These are phyloP conservation scores for Zopfochytrium polystomum DNA, from an alignment of 371 early-diverging fungal genomes.

Conservation along the genomic window DNA sequence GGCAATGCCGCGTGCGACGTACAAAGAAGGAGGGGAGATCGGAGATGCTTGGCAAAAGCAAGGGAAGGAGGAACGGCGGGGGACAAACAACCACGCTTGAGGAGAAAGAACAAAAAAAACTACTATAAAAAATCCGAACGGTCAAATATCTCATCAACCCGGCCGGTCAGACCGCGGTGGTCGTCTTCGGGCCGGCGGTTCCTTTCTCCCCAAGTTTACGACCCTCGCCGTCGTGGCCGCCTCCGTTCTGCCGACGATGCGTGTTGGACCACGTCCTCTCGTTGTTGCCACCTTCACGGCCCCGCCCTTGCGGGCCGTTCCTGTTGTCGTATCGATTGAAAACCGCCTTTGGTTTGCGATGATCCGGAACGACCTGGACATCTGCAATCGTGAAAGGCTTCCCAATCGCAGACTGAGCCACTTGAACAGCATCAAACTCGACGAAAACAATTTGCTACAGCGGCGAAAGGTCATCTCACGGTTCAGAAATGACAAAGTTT, in stretches of 20 bases:
- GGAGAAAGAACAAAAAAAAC: no score
- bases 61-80: no score
- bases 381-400: slow-evolving; percentile 39
- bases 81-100: no score
- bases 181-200: no score
- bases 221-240: not conserved
- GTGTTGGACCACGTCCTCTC: not conserved
- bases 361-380: slow-evolving; percentile 31
- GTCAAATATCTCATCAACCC: no score
- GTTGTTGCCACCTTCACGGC: not conserved
- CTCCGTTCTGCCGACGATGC: not conserved
- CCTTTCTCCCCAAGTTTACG: not conserved
- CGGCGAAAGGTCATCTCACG: not conserved
- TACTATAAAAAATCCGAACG: no score
- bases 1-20: no score
- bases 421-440: slow-evolving; percentile 54
- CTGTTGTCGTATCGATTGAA: not conserved
- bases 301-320: not conserved
- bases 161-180: no score
- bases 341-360: slow-evolving; percentile 31
- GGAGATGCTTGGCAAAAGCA: no score
- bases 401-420: slow-evolving; percentile 52
- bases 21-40: no score
- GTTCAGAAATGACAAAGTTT: not conserved
- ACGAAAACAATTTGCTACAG: slow-evolving; percentile 53